Percentiles rank a stretch among this genome's conserved stretches.
Evolutionary conservation across 164 flowering plant genomes (phyloP).

Genomic region (Buxus sempervirens): DNA sequence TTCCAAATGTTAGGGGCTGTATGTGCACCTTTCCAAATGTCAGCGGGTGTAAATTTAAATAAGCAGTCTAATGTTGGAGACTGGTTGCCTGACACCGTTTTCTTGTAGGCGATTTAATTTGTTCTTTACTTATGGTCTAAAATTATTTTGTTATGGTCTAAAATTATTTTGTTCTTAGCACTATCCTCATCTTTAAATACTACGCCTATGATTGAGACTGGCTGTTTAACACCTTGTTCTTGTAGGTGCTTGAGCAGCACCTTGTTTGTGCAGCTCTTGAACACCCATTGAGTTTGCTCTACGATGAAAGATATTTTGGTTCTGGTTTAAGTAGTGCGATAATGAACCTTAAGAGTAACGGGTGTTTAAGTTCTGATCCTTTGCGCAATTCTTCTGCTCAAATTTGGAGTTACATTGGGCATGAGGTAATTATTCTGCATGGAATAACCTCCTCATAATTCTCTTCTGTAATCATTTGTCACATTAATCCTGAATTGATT

Average conservation of each 20-base stretch:
- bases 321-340: constrained; percentile 49
- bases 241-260: constrained; percentile 87
- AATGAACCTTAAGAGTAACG: constrained; percentile 45
- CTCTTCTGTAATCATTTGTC: neutral
- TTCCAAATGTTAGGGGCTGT: no score
- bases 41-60: no score
- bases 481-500: no score
- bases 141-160: neutral
- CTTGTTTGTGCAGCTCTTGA: constrained; percentile 81
- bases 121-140: neutral
- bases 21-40: no score
- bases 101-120: no score
- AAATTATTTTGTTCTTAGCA: neutral
- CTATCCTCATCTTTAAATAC: neutral
- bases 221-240: constrained; percentile 1
- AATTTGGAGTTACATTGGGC: constrained; percentile 86
- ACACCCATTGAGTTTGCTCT: constrained; percentile 62
- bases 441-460: neutral
- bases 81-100: no score
- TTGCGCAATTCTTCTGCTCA: constrained; percentile 42
- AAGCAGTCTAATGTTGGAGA: no score
- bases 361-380: constrained; percentile 47
- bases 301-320: constrained; percentile 86
- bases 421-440: constrained; percentile 47
- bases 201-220: neutral